A percentile compares a stretch with the other conserved stretches of the same genome.
phyloP scores from a whole-genome alignment of 1,139 yeast species.

The Blastobotrys proliferans region DNA sequence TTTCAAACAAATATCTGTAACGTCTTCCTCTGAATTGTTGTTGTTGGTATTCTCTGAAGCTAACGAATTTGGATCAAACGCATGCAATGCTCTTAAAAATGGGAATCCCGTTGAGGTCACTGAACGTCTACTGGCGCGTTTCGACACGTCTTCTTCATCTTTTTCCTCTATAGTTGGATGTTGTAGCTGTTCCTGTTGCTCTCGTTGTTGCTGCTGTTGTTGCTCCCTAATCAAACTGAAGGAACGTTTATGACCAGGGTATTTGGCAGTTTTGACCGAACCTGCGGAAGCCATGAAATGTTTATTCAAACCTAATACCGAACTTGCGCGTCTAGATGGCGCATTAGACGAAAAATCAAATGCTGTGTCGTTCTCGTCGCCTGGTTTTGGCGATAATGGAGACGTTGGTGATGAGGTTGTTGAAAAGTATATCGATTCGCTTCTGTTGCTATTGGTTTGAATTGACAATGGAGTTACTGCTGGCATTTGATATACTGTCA shows the following conservation, averaged over 20 bases:
- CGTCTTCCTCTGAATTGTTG: slow-evolving; percentile 49
- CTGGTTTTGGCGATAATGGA: neutral
- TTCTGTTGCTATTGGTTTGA: neutral
- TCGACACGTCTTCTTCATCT: neutral
- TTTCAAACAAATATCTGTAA: slow-evolving; percentile 73
- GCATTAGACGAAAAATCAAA: slow-evolving; percentile 15
- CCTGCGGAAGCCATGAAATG: slow-evolving; percentile 12
- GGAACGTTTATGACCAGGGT: slow-evolving; percentile 12
- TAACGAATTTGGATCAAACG: slow-evolving; percentile 68
- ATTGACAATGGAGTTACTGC: neutral
- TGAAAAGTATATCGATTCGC: neutral
- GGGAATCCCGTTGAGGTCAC: slow-evolving; percentile 31
- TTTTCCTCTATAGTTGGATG: slow-evolving; percentile 6
- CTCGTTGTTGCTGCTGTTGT: neutral
- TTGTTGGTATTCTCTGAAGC: slow-evolving; percentile 31
- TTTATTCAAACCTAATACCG: slow-evolving; percentile 11
- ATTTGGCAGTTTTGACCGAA: slow-evolving; percentile 10
- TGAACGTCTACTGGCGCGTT: neutral
- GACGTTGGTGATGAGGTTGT: neutral
- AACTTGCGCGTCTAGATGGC: slow-evolving; percentile 8
- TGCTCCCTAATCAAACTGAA: slow-evolving; percentile 12
- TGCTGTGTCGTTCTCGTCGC: neutral
- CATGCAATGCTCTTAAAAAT: slow-evolving; percentile 60
- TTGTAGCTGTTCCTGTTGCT: neutral
- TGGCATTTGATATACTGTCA: neutral